Percentiles rank a stretch among this genome's conserved stretches.
Evolutionary conservation across 306 rosid genomes (phyloP).

Genomic region (Corylus avellana): DNA sequence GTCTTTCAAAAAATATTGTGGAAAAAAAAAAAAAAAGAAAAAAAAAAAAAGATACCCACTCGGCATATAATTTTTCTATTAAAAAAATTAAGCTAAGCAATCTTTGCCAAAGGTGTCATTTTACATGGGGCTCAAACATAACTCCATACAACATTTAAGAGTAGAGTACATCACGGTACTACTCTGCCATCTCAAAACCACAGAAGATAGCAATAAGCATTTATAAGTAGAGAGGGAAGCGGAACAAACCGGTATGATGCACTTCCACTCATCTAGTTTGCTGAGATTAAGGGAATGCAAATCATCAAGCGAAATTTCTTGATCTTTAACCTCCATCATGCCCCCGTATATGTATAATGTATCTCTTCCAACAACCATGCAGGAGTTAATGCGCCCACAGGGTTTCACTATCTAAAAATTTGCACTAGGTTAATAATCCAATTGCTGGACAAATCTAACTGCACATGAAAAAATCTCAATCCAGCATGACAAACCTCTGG

Average conservation of each 20-base stretch:
- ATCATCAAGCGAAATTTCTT: constrained; percentile 91
- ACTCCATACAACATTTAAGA: background rate
- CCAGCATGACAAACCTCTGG: constrained; percentile 70
- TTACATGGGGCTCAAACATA: background rate
- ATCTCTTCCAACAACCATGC: constrained; percentile 88
- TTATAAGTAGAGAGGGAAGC: constrained; percentile 22
- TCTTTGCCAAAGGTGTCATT: background rate
- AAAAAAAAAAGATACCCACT: background rate
- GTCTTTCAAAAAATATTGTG: background rate
- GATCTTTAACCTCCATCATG: constrained; percentile 93
- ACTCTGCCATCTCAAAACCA: background rate
- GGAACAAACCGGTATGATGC: constrained; percentile 85
- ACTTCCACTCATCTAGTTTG: constrained; percentile 99
- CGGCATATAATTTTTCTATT: background rate
- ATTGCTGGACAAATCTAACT: constrained; percentile 22
- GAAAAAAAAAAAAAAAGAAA: no score
- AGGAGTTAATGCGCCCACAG: constrained; percentile 95
- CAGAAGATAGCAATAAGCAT: constrained; percentile 2
- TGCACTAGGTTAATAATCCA: constrained; percentile 32
- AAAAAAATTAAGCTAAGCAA: background rate
- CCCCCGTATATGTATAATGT: constrained; percentile 88
- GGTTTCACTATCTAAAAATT: constrained; percentile 75
- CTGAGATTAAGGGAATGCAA: constrained; percentile 86
- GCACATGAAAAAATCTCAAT: constrained; percentile 22
- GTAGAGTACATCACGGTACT: background rate